These are phyloP conservation scores for Clitopilus passeckerianus DNA, from an alignment of 768 basidiomycete genomes.

Conservation along the genomic window DNA sequence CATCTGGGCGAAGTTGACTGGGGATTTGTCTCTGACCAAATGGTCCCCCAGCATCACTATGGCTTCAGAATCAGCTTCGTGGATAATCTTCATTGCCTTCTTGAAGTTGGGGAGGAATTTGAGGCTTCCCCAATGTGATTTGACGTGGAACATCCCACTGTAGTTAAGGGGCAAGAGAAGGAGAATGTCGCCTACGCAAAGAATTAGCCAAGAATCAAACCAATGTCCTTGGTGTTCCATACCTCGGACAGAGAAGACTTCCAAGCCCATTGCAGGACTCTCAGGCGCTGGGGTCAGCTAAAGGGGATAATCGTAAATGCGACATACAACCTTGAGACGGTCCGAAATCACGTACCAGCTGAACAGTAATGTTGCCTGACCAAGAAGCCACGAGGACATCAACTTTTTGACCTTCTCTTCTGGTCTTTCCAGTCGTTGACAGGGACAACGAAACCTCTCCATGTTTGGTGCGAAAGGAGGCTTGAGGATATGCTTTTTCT, in stretches of 20 bases:
- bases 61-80: background rate
- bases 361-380: background rate
- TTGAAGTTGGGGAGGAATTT: background rate
- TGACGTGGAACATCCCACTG: background rate
- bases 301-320: background rate
- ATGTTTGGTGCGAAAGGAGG: background rate
- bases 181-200: background rate
- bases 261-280: background rate
- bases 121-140: background rate
- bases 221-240: background rate
- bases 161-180: background rate
- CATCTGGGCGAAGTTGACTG: background rate
- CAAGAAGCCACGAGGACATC: background rate
- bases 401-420: background rate
- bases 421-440: background rate
- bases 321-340: no score
- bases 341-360: background rate
- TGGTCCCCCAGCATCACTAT: background rate
- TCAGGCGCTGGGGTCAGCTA: background rate
- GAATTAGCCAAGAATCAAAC: background rate
- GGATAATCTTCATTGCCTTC: background rate
- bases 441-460: background rate
- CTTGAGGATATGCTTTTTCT: background rate
- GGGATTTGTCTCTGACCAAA: background rate
- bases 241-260: background rate